Conservation (phyloP, 1,284 basidiomycete genomes). For the Pholiota adiposa region DNA sequence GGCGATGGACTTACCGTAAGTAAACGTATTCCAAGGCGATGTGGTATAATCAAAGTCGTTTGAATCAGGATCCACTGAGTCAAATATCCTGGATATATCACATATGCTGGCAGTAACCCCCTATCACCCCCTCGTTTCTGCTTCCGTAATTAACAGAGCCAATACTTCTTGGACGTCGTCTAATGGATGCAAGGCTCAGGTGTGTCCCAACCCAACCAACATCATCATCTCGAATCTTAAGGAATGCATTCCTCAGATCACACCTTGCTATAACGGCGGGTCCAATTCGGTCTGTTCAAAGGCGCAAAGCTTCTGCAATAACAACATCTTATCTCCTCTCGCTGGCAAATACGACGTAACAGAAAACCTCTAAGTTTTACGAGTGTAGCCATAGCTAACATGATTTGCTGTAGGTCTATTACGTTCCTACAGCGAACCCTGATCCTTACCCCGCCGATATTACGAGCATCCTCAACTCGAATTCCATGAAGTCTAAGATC, state of each 20-base stretch:
- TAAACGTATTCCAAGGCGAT: background rate
- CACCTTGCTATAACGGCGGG: conserved; percentile 35
- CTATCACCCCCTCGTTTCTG: conserved; percentile 56
- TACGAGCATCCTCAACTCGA: conserved; percentile 43
- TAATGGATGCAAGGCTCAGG: conserved; percentile 54
- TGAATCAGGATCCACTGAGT: conserved; percentile 51
- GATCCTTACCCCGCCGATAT: conserved; percentile 61
- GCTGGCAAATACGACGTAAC: conserved; percentile 48
- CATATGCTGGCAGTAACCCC: conserved; percentile 58
- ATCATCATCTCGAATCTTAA: background rate
- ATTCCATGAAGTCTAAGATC: conserved; percentile 38
- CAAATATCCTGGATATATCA: conserved; percentile 63
- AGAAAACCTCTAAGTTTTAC: background rate
- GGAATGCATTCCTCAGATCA: conserved; percentile 11
- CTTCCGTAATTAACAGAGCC: conserved; percentile 41
- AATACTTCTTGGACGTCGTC: conserved; percentile 48
- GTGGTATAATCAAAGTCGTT: background rate
- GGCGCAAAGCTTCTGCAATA: conserved; percentile 62
- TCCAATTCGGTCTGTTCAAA: conserved; percentile 52
- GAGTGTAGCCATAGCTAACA: background rate
- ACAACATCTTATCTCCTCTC: conserved; percentile 51
- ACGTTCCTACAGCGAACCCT: conserved; percentile 50
- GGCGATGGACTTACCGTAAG: conserved; percentile 64
- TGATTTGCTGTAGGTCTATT: conserved; percentile 46
- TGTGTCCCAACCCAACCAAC: conserved; percentile 17